phyloP scores from a whole-genome alignment of 805 yeast species.

The Ogataea naganishii region DNA sequence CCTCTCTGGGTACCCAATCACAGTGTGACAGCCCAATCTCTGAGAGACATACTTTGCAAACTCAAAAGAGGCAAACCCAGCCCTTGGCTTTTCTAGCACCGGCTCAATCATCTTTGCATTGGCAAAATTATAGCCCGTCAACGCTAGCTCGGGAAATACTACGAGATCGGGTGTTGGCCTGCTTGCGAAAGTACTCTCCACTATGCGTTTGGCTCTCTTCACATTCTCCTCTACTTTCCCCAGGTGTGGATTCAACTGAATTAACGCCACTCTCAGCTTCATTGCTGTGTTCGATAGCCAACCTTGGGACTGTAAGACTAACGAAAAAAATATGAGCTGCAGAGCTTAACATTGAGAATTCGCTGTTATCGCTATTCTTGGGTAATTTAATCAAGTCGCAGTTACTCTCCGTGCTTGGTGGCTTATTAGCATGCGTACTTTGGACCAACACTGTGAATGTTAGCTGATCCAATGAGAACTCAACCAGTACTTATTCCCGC shows the following conservation, averaged over 20 bases:
- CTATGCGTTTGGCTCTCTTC: conserved; percentile 32
- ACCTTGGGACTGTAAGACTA: too few species aligned
- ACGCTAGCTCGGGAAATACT: conserved; percentile 74
- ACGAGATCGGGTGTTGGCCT: conserved; percentile 45
- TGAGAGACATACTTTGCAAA: conserved; percentile 51
- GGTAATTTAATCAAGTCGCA: too few species aligned
- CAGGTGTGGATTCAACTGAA: conserved; percentile 60
- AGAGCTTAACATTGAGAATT: too few species aligned
- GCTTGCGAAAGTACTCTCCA: conserved; percentile 21
- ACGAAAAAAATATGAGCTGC: too few species aligned
- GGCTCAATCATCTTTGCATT: conserved; percentile 42
- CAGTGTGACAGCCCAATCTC: conserved; percentile 49
- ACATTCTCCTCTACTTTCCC: conserved; percentile 52
- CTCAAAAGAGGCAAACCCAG: conserved; percentile 37
- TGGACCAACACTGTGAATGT: too few species aligned
- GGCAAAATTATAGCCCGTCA: conserved; percentile 75
- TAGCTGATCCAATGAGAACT: too few species aligned
- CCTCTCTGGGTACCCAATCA: conserved; percentile 78
- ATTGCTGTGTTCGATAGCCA: too few species aligned
- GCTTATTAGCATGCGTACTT: too few species aligned
- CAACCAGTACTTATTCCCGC: too few species aligned
- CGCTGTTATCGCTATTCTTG: too few species aligned
- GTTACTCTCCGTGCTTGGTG: too few species aligned
- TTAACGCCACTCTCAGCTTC: conserved; percentile 49
- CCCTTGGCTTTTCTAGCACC: conserved; percentile 37